Percentiles rank a stretch among this genome's conserved stretches.
Conservation (phyloP, 177 flowering plant genomes). For the Vitis hybrid region DNA sequence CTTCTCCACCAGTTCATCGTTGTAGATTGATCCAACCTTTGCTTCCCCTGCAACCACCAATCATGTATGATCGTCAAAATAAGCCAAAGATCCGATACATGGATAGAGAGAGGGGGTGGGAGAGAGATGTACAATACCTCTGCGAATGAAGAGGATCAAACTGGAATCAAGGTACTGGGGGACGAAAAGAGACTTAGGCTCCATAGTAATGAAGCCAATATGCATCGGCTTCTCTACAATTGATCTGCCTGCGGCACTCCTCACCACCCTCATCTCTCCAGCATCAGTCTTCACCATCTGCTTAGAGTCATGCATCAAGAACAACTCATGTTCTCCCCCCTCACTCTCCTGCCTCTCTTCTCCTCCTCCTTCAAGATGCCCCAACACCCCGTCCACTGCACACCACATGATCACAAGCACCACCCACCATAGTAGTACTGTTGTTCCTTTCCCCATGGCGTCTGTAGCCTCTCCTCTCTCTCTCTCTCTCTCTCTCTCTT, state of each 20-base stretch:
- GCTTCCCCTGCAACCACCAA: constrained; percentile 56
- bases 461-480: neutral
- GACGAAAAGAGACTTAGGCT: constrained; percentile 66
- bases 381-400: neutral
- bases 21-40: constrained; percentile 65
- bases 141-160: constrained; percentile 68
- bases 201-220: constrained; percentile 91
- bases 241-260: constrained; percentile 26
- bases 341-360: constrained; percentile 14
- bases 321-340: constrained; percentile 27
- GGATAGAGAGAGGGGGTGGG: neutral
- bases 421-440: neutral
- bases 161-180: constrained; percentile 89
- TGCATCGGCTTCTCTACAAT: constrained; percentile 44
- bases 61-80: neutral
- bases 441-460: neutral
- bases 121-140: constrained; percentile 41
- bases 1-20: constrained; percentile 57
- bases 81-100: neutral
- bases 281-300: constrained; percentile 65
- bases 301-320: constrained; percentile 53
- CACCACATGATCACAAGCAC: too few relatives aligned
- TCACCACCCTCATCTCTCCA: constrained; percentile 69
- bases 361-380: constrained; percentile 10
- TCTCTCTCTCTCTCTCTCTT: neutral